Base-by-base conservation (phyloP, 2,329 filamentous ascomycete genomes). In the Diaporthe aspalathi region DNA sequence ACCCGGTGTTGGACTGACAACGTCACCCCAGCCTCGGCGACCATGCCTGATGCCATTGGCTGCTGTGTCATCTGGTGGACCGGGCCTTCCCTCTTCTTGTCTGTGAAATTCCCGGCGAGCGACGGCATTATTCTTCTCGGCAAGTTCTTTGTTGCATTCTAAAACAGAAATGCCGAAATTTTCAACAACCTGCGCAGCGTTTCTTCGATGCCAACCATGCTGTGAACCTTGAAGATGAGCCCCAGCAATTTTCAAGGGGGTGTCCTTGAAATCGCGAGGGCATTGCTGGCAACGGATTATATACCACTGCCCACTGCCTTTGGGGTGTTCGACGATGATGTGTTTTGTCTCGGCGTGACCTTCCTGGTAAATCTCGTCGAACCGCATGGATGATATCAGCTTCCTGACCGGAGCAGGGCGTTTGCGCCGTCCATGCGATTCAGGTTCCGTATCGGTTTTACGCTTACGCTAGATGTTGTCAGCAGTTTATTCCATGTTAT, bases 261-360 rank as follows among this genome's bases (percentile, higher is more conserved):
- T 60, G 56, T 60, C 17, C 16, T 45, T 29, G 22, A 60, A 60
- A 29, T 60, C 22, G 38, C 16, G 38, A 60, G 56, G 56, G 56
- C 56, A 60, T 8, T 60, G 14, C 56, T 45, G 56, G 22, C 56
- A 60, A 45, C 38, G 56, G 38, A 60, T 29, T 43, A 60, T 60
- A 14, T 60, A 60, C 56, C 56, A 60, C 16, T 45, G 4, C 1
- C 5, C 56, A 29, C 16, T 14, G 22, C 56, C 56, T 4, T 60
- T 60, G n/a, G 56, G 56, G 22, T 45, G 24, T 45, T 60, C 56
- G 38, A 45, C 22, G 56, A 60, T 60, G 22, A n/a, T 60, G 14
- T 60, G 56, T 45, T 60, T 60, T 60, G 56, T 60, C 56, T 60
- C 24, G 38, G 56, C 56, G 16, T 60, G 38, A 29, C 56, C 56